Evolutionary conservation across 2,329 filamentous ascomycete species (phyloP).

Genomic region (Magnaporthales sp.): DNA sequence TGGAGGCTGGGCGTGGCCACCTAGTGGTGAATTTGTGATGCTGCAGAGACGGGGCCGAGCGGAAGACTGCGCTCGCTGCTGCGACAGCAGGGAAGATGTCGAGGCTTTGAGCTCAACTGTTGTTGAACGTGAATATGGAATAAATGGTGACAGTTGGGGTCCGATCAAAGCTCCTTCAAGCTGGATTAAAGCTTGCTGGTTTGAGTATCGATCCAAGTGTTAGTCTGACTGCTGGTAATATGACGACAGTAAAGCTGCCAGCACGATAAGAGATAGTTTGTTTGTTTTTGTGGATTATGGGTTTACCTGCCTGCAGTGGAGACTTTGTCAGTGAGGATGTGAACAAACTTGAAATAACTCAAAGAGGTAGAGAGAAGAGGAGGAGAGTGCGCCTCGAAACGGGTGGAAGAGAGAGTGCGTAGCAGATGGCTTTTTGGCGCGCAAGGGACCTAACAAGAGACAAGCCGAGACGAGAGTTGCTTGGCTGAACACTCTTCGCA

Average conservation of each 20-base stretch:
- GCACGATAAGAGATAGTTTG: not conserved
- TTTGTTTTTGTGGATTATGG: not conserved
- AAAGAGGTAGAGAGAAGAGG: no score
- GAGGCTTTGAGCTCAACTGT: not conserved
- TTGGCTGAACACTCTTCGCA: not conserved
- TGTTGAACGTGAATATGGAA: not conserved
- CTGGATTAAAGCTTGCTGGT: not conserved
- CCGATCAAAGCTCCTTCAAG: not conserved
- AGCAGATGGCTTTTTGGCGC: not conserved
- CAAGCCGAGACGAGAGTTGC: not conserved
- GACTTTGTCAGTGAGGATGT: not conserved
- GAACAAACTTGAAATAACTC: not conserved
- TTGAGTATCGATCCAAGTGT: not conserved
- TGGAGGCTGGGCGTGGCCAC: not conserved
- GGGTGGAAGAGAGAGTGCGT: not conserved
- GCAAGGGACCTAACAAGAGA: not conserved
- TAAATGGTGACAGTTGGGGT: not conserved
- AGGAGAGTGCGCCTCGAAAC: not conserved
- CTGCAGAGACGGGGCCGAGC: not conserved
- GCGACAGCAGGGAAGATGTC: not conserved
- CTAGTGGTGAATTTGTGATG: not conserved
- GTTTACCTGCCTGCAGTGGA: not conserved
- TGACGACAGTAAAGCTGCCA: not conserved
- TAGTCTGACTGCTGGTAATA: not conserved
- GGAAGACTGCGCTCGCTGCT: not conserved